Evolutionary conservation across 2,329 filamentous ascomycete genomes (phyloP), one percentile per base, ranked within the genome.

Genomic region (Acrodontium crateriforme): DNA sequence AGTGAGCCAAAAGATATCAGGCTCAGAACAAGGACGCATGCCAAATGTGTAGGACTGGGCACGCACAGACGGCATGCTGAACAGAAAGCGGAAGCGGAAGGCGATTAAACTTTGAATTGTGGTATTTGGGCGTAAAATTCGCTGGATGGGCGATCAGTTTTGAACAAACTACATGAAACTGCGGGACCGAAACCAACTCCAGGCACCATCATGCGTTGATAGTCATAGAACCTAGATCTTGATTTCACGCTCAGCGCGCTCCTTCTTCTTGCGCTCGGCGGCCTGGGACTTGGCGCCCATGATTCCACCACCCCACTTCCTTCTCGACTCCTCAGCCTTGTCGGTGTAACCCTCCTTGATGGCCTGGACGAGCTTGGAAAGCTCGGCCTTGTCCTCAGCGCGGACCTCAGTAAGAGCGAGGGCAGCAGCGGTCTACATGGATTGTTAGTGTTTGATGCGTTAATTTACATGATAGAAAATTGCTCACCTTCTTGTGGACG

Each of bases 291-390:
- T 98, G 60, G 77, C 71, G 55, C 89, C 76, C 85, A 98, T 94
- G 69, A 98, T 94, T 65, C 91, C 91, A 74, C 89, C 89, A 69
- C 91, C 89, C 89, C 91, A 98, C 67, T 87, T 81, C 61, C 79
- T 77, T 64, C 83, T 79, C 53, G 72, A 64, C 58, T 84, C 79
- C 67, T 95, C 87, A 62, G 81, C 81, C 75, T 92, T 91, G 65
- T 91, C 84, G 53, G 81, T 66, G 74, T 92, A 98, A 49, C 87
- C 89, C 55, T 95, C 87, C 78, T 98, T 95, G 74, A 98, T 70
- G 58, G 89, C 76, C 44, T 80, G 80, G 58, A 94, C 68, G 59
- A 98, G 78, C 76, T 98, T 98, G 63, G 83, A 79, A 47, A 94
- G 78, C 74, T 95, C 91, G 49, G 68, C 75, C 81, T 95, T 95